Conservation (phyloP, 768 basidiomycete genomes). For the Cantharellus anzutake region DNA sequence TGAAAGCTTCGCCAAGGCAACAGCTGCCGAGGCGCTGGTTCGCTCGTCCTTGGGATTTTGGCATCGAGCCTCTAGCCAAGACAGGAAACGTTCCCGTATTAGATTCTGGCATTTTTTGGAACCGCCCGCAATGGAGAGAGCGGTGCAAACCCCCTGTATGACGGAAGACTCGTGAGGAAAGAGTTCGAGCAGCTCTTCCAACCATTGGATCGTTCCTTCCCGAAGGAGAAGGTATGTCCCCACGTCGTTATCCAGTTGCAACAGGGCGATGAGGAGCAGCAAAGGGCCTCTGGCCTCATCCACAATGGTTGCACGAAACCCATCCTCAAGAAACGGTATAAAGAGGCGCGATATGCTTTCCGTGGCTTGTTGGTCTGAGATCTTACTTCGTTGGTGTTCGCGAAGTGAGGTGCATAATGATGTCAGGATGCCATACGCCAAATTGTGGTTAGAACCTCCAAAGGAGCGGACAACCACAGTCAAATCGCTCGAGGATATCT, state of each 20-base stretch:
- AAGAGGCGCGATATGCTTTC: conserved; percentile 32
- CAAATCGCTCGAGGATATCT: no score
- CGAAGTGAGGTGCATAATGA: not conserved
- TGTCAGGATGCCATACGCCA: not conserved
- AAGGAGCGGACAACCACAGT: not conserved
- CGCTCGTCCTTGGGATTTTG: conserved; percentile 26
- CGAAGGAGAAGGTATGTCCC: conserved; percentile 45
- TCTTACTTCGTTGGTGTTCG: not conserved
- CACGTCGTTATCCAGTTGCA: conserved; percentile 59
- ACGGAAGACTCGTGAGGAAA: conserved; percentile 29
- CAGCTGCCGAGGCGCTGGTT: conserved; percentile 42
- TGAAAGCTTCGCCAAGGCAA: conserved; percentile 63
- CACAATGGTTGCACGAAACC: conserved; percentile 35
- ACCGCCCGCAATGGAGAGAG: conserved; percentile 58
- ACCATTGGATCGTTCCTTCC: conserved; percentile 41
- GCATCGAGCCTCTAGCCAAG: conserved; percentile 51
- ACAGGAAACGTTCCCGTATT: conserved; percentile 32
- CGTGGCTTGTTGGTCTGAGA: conserved; percentile 18
- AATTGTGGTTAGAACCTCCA: not conserved
- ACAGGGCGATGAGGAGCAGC: conserved; percentile 56
- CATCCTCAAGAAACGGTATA: conserved; percentile 27
- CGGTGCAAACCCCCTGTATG: conserved; percentile 42
- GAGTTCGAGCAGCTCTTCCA: conserved; percentile 58
- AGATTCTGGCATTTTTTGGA: conserved; percentile 51
- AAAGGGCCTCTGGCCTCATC: conserved; percentile 31